Evolutionary conservation across 2,329 filamentous ascomycete genomes (phyloP), one percentile per base, ranked within the genome.

Genomic region (Clarireedia hainanense): DNA sequence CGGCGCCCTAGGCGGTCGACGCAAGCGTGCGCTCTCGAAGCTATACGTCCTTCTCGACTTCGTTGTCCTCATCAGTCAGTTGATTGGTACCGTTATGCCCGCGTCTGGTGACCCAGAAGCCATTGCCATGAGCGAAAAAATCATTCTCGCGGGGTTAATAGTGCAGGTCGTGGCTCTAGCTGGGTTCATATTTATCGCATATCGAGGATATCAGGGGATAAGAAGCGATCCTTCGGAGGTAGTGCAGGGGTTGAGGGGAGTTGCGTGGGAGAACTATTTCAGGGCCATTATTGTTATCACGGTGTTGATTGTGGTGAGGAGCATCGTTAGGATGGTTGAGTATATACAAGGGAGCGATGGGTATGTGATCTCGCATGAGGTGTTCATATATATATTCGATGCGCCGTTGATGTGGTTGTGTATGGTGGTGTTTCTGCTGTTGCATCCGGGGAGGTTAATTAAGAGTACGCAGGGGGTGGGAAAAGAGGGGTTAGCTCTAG

Each of bases 11-110:
- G 63, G 75, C 20, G 76, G 72, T 2, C 68, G 72, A n/a, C 62
- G 68, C 1, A 66, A 70, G 1, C 70, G 54, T 3, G 76, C 74
- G 72, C 64, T 79, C 7, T 79, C 77, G 15, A 77, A 76, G 57
- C 65, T 79, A 23, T 80, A 80, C 56, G 76, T 80, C 2, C 57
- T 70, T 3, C 76, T 75, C 15, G 77, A 80, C 55, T 65, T 79
- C 1, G 36, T 77, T 3, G 76, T 72, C 1, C 76, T 80, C 57
- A 40, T 74, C 15, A 67, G 73, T 0, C 78, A 80, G 60, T 67
- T 70, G 6, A 71, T 67, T 2, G 76, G 75, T 39, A 49, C 57
- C 24, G 54, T 49, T 1, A n/a, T 60, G 6, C 34, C 27, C 23
- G 56, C 58, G 10, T 51, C 37, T 7, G 55, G 40, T 1, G 27